Evolutionary conservation across 2,329 filamentous ascomycete genomes (phyloP).

Genomic region (Ophiostoma angusticollis): DNA sequence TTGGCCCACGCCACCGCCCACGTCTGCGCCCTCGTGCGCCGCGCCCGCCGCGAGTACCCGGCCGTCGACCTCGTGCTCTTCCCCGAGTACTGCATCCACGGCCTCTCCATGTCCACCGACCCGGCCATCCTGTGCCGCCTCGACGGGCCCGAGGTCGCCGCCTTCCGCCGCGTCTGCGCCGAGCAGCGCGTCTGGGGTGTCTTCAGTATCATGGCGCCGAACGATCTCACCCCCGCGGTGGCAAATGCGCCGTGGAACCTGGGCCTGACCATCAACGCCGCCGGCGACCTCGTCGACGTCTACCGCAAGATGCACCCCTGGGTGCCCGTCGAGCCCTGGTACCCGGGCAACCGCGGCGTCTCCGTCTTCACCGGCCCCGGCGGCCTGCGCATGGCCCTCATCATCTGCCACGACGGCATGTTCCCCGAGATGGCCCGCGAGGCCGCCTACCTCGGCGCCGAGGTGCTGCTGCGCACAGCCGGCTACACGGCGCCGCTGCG

Average conservation of each 20-base stretch:
- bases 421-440: constrained; percentile 8
- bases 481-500: constrained; percentile 8
- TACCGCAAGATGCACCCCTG: constrained; percentile 9
- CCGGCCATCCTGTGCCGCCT: constrained; percentile 2
- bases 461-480: constrained; percentile 6
- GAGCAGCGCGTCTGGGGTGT: constrained; percentile 7
- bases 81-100: constrained; percentile 9
- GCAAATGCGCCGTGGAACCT: constrained; percentile 5
- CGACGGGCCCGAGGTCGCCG: constrained; percentile 7
- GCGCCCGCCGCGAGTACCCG: constrained; percentile 4
- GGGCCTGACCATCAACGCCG: constrained; percentile 4
- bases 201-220: constrained; percentile 8
- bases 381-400: constrained; percentile 5
- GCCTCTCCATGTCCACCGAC: constrained; percentile 5
- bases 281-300: constrained; percentile 2
- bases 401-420: constrained; percentile 10
- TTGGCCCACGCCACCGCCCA: constrained; percentile 1
- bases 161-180: constrained; percentile 3
- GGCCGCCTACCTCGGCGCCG: constrained; percentile 6
- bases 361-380: constrained; percentile 4
- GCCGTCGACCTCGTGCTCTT: constrained; percentile 6
- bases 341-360: constrained; percentile 5
- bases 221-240: neutral
- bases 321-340: constrained; percentile 8
- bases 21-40: constrained; percentile 5